These are phyloP conservation scores for Exophiala alcalophila DNA, from an alignment of 2,329 filamentous ascomycete genomes.

Conservation along the genomic window DNA sequence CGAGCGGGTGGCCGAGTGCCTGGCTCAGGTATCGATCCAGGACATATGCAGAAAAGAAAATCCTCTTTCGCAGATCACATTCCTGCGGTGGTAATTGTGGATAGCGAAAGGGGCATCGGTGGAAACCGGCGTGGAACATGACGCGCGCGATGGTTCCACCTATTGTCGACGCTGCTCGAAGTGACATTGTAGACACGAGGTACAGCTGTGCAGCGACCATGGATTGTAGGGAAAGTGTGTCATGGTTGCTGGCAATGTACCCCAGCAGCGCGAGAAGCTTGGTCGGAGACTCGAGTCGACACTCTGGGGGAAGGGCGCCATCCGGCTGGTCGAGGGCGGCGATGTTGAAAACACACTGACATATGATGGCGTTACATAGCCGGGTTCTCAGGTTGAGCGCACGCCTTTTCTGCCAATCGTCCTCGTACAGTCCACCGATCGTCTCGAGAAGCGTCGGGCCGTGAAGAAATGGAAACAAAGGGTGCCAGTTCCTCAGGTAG, in stretches of 20 bases:
- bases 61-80: constrained; percentile 48
- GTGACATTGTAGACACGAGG: constrained; percentile 54
- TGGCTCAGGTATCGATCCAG: constrained; percentile 57
- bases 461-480: constrained; percentile 56
- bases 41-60: constrained; percentile 59
- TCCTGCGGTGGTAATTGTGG: constrained; percentile 50
- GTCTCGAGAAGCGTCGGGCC: constrained; percentile 50
- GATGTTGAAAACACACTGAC: constrained; percentile 55
- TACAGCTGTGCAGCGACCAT: constrained; percentile 55
- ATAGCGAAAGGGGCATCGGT: constrained; percentile 55
- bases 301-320: constrained; percentile 46
- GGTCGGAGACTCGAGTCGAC: constrained; percentile 43
- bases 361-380: constrained; percentile 49
- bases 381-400: constrained; percentile 37
- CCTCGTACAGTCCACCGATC: constrained; percentile 45
- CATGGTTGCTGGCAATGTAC: constrained; percentile 50
- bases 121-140: constrained; percentile 57
- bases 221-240: constrained; percentile 46
- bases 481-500: constrained; percentile 47
- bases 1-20: constrained; percentile 54
- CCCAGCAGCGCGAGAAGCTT: constrained; percentile 50
- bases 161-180: constrained; percentile 57
- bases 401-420: constrained; percentile 30
- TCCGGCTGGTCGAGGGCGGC: constrained; percentile 40
- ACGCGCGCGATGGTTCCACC: constrained; percentile 56